phyloP scores from a whole-genome alignment of 2,329 filamentous ascomycete genomes.

The Sarocladium brachiariae region DNA sequence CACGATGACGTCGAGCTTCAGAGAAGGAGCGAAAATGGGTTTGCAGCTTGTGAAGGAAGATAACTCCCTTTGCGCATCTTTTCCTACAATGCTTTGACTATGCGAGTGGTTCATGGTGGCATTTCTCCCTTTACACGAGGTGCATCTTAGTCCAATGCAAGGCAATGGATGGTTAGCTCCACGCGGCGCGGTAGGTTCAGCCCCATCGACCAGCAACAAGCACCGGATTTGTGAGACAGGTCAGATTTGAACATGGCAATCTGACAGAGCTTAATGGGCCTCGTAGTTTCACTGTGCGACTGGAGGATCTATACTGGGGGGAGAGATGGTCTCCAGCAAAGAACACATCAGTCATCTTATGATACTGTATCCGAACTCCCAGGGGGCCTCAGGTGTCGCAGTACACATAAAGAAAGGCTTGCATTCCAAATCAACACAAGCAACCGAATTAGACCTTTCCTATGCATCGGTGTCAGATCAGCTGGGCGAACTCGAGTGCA shows the following conservation, averaged over 20 bases:
- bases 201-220: not conserved
- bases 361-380: too few species aligned
- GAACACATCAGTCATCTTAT: too few species aligned
- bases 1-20: too few species aligned
- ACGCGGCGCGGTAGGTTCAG: not conserved
- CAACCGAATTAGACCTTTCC: not conserved
- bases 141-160: not conserved
- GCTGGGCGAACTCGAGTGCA: not conserved
- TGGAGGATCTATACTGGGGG: too few species aligned
- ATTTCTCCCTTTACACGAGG: not conserved
- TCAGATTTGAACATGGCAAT: not conserved
- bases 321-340: too few species aligned
- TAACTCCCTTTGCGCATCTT: not conserved
- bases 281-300: too few species aligned
- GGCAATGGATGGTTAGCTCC: not conserved
- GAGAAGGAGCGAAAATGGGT: too few species aligned
- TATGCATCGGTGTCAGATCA: not conserved
- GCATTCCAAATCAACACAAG: not conserved
- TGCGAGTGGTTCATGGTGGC: not conserved
- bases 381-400: too few species aligned
- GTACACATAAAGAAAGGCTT: not conserved
- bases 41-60: too few species aligned
- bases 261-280: not conserved
- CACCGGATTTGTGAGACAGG: not conserved
- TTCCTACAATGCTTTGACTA: not conserved